These are phyloP conservation scores for Vaccinium corymbosum DNA, from an alignment of 148 eudicot genomes.

Conservation along the genomic window DNA sequence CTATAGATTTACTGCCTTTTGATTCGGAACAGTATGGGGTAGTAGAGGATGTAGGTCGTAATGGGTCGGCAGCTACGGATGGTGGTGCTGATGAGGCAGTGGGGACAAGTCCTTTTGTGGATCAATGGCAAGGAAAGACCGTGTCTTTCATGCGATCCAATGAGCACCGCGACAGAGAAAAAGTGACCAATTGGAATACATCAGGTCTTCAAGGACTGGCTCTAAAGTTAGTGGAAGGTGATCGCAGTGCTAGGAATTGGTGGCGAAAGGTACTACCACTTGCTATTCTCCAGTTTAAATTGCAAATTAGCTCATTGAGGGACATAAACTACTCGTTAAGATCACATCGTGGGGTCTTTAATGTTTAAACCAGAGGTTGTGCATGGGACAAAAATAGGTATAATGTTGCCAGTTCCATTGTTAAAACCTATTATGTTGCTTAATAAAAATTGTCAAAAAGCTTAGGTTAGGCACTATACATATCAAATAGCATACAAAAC, in stretches of 20 bases:
- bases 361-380: not conserved
- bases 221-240: slow-evolving; percentile 79
- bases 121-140: slow-evolving; percentile 85
- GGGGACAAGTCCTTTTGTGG: slow-evolving; percentile 70
- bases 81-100: slow-evolving; percentile 30
- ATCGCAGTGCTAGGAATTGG: slow-evolving; percentile 82
- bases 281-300: slow-evolving; percentile 2
- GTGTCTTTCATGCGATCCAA: slow-evolving; percentile 80
- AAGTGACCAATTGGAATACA: slow-evolving; percentile 57
- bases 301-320: not conserved
- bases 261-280: slow-evolving; percentile 72
- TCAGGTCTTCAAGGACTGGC: slow-evolving; percentile 81
- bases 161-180: slow-evolving; percentile 60
- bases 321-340: not conserved
- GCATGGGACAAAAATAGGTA: not conserved
- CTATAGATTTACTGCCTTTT: slow-evolving; percentile 40
- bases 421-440: not conserved
- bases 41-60: slow-evolving; percentile 30
- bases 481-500: not conserved
- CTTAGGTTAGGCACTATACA: not conserved
- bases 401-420: not conserved
- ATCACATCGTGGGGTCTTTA: not conserved
- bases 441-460: not conserved
- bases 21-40: slow-evolving; percentile 32
- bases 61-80: slow-evolving; percentile 37